Conservation (phyloP, 495 filamentous ascomycete genomes). For the Lasiosphaeris hirsuta region DNA sequence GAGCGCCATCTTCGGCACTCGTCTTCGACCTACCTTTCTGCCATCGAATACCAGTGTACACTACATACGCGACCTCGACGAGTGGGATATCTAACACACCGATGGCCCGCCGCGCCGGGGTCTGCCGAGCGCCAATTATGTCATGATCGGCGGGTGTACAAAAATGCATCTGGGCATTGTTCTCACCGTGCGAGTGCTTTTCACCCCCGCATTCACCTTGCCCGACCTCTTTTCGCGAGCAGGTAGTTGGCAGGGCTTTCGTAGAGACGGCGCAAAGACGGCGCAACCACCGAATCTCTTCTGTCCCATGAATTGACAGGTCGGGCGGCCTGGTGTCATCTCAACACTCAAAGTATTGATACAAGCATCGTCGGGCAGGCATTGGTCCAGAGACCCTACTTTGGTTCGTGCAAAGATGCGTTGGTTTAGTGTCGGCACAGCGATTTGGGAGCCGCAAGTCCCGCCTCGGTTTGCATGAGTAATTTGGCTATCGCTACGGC, state of each 20-base stretch:
- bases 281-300: not conserved
- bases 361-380: too few species aligned
- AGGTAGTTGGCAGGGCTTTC: not conserved
- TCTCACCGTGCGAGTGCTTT: not conserved
- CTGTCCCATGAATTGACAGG: not conserved
- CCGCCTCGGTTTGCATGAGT: too few species aligned
- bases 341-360: too few species aligned
- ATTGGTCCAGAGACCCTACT: too few species aligned
- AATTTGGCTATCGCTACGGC: too few species aligned
- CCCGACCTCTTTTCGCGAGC: not conserved
- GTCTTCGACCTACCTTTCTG: not conserved
- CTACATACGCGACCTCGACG: not conserved
- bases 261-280: not conserved
- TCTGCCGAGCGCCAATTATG: constrained; percentile 9
- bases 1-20: not conserved
- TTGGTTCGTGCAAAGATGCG: too few species aligned
- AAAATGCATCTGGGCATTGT: not conserved
- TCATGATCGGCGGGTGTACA: constrained; percentile 15
- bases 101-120: constrained; percentile 2
- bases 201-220: not conserved
- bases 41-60: not conserved
- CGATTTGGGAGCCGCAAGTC: too few species aligned
- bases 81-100: not conserved
- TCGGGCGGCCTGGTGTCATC: too few species aligned
- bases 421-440: too few species aligned